Conservation (phyloP, 768 basidiomycete species). For the Hebeloma cylindrosporum region DNA sequence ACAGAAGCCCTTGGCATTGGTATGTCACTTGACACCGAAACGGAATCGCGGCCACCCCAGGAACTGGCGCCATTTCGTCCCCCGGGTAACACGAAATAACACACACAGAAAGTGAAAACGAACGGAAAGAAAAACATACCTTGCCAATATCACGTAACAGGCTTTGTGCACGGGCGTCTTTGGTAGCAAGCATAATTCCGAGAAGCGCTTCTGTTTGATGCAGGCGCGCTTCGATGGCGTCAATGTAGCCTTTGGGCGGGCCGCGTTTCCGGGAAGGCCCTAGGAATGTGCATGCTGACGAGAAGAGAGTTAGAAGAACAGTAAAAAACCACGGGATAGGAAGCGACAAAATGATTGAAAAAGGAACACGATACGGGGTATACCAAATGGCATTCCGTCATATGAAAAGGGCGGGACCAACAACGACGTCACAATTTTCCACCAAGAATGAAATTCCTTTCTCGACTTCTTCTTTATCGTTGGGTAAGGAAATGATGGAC, state of each 20-base stretch:
- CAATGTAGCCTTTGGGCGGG: constrained; percentile 92
- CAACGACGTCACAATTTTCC: too few relatives aligned
- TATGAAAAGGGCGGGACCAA: too few relatives aligned
- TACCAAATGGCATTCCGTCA: too few relatives aligned
- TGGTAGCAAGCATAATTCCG: constrained; percentile 70
- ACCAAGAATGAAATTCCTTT: constrained; percentile 8
- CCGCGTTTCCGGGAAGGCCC: constrained; percentile 82
- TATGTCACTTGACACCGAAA: not conserved
- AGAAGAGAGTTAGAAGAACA: constrained; percentile 1
- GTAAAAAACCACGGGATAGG: constrained; percentile 1
- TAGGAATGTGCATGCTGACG: constrained; percentile 71
- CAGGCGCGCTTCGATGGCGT: constrained; percentile 87
- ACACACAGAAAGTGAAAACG: too few relatives aligned
- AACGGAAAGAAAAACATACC: constrained; percentile 32
- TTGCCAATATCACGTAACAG: constrained; percentile 52
- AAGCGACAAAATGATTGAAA: not conserved
- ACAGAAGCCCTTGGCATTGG: not conserved
- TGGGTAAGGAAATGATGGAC: too few relatives aligned
- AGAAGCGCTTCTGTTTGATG: constrained; percentile 91
- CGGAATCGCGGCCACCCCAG: too few relatives aligned
- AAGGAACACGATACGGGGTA: too few relatives aligned
- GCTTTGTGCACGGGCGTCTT: constrained; percentile 38
- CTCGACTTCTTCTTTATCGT: too few relatives aligned
- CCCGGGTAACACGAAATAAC: too few relatives aligned
- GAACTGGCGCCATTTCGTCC: too few relatives aligned